Base-by-base conservation (phyloP, 2,329 filamentous ascomycete species). In the Cryphonectria parasitica region DNA sequence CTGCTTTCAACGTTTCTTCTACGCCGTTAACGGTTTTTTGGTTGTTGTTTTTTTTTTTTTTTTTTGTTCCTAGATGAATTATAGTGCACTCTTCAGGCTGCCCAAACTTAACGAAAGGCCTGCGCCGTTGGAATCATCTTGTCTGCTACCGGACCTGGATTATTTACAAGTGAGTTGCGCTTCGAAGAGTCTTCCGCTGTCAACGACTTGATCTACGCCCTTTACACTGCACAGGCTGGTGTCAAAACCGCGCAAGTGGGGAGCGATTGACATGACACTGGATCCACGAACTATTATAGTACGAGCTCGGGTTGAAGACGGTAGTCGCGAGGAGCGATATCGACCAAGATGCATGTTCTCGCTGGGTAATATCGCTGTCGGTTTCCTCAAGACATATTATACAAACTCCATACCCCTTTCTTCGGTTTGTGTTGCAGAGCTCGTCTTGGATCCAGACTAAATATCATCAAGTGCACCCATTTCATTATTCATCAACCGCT, bases 261-360 rank as follows among this genome's bases (percentile, higher is more conserved):
- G 56, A 60, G 56, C 56, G 56, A 4, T 60, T 60, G 25, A 19
- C 56, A 36, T 7, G 56, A 22, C 36, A 11, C 36, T 10, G 36
- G 36, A 39, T 31, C 56, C 56, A 36, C 28, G 56, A 36, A 10
- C 31, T 28, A 60, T 6, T 34, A 34, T 34, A 34, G 34, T 6
- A 34, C 17, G 56, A 22, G 25, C 56, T 60, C 56, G 56, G 56
- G 31, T 17, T 34, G 28, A 19, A 19, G 56, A 31, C 11, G 36
- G 56, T 34, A 60, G 56, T 34, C 56, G 56, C 56, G 56, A 60
- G 56, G 56, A 60, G 56, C 56, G 56, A 60, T n/a, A 7, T 22
- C 6, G 25, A 31, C 56, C 17, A 56, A 63, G n/a, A n/a, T 19
- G 58, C 2, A n/a, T 60, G 28, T 36, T 60, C 7, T 36, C 15